Conservation (phyloP, 441 rosid genomes). For the Bruguiera hainesii region DNA sequence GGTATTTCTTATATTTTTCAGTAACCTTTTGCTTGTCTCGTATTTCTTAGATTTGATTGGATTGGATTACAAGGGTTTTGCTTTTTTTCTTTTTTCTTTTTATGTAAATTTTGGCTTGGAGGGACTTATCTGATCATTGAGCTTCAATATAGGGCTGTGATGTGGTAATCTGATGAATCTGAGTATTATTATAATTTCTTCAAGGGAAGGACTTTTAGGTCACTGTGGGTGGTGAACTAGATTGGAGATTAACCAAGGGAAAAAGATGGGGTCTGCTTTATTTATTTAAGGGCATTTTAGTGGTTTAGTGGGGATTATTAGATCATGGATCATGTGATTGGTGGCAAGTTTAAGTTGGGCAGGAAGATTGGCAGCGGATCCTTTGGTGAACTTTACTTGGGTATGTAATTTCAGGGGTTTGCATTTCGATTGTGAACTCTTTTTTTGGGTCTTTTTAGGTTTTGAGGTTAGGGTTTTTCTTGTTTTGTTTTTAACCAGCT, state of each 20-base stretch:
- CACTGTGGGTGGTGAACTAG: conserved; percentile 21
- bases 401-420: conserved; percentile 31
- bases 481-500: conserved; percentile 5
- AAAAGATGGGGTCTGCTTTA: background rate
- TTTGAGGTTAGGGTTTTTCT: background rate
- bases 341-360: conserved; percentile 89
- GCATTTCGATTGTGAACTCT: background rate
- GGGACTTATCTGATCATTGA: conserved; percentile 7
- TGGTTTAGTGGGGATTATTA: conserved; percentile 23
- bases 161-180: conserved; percentile 30
- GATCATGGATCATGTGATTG: conserved; percentile 84
- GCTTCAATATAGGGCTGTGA: conserved; percentile 4
- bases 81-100: background rate
- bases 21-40: conserved; percentile 10
- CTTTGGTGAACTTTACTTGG: conserved; percentile 91
- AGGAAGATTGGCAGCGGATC: conserved; percentile 98
- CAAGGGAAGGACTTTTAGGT: conserved; percentile 22
- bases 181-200: conserved; percentile 17
- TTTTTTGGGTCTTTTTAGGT: background rate
- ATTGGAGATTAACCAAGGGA: conserved; percentile 9
- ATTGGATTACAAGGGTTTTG: background rate
- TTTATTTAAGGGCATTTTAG: conserved; percentile 8
- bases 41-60: background rate
- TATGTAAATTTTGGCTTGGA: background rate
- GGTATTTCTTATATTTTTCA: conserved; percentile 24